Evolutionary conservation across 225 moss, liverwort and hornwort genomes (phyloP).

Genomic region (Physcomitrellopsis africana): DNA sequence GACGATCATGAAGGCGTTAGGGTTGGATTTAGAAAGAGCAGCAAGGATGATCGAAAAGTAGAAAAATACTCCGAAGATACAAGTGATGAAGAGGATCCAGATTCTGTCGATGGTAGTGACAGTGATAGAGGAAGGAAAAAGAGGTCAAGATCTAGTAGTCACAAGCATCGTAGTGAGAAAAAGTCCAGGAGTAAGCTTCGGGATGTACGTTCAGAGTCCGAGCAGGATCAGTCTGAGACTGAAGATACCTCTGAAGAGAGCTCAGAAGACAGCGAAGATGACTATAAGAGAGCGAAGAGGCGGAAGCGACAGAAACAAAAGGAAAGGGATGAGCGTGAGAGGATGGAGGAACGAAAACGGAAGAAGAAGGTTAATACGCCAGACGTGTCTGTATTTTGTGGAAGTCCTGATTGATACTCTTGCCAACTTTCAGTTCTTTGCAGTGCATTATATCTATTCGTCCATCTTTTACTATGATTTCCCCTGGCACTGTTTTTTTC

Average conservation of each 20-base stretch:
- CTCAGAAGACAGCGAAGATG: conserved; percentile 59
- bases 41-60: conserved; percentile 38
- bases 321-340: conserved; percentile 56
- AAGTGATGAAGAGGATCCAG: conserved; percentile 47
- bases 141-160: conserved; percentile 28
- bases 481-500: not conserved
- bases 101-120: conserved; percentile 40
- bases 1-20: conserved; percentile 26
- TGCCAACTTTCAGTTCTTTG: not conserved
- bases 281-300: conserved; percentile 51
- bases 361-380: conserved; percentile 56
- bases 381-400: not conserved
- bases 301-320: conserved; percentile 59
- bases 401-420: not conserved
- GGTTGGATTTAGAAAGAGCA: conserved; percentile 30
- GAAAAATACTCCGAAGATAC: conserved; percentile 28
- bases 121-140: conserved; percentile 44
- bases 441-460: not conserved
- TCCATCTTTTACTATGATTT: not conserved
- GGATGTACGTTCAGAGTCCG: conserved; percentile 45
- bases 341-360: conserved; percentile 49
- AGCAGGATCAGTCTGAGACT: conserved; percentile 40
- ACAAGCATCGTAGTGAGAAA: conserved; percentile 41
- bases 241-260: conserved; percentile 50
- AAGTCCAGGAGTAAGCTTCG: conserved; percentile 53